These are phyloP conservation scores for Misopates orontium DNA, from an alignment of 257 asterid species.

Conservation along the genomic window DNA sequence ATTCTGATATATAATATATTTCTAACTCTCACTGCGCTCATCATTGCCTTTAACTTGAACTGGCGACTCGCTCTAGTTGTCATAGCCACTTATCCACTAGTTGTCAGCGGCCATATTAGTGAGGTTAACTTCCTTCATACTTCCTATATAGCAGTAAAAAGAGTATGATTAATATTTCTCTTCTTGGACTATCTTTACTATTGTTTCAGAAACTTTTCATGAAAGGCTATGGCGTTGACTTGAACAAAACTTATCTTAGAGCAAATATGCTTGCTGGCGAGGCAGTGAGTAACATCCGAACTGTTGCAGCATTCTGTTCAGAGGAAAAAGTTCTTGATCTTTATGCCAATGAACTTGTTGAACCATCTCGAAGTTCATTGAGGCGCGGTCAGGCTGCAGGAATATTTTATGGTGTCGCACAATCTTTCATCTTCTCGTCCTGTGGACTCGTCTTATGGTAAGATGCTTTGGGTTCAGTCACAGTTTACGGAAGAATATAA, in stretches of 20 bases:
- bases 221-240: constrained; percentile 90
- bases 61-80: constrained; percentile 98
- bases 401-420: constrained; percentile 83
- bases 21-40: constrained; percentile 67
- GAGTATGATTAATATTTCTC: neutral
- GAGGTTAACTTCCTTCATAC: constrained; percentile 55
- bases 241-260: constrained; percentile 88
- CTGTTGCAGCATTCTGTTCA: constrained; percentile 91
- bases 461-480: constrained; percentile 21
- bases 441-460: constrained; percentile 97
- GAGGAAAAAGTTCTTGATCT: constrained; percentile 84
- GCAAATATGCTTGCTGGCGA: constrained; percentile 98
- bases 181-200: constrained; percentile 13
- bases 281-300: constrained; percentile 95
- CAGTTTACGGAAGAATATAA: too few species aligned
- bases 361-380: constrained; percentile 73
- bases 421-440: constrained; percentile 90
- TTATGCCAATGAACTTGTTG: constrained; percentile 68
- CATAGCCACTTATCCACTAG: constrained; percentile 81
- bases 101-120: constrained; percentile 92
- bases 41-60: constrained; percentile 89
- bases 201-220: constrained; percentile 85
- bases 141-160: neutral
- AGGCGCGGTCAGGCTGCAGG: constrained; percentile 97
- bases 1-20: constrained; percentile 85